phyloP scores from a whole-genome alignment of 2,329 filamentous ascomycete species.

The Colletotrichum sp. region DNA sequence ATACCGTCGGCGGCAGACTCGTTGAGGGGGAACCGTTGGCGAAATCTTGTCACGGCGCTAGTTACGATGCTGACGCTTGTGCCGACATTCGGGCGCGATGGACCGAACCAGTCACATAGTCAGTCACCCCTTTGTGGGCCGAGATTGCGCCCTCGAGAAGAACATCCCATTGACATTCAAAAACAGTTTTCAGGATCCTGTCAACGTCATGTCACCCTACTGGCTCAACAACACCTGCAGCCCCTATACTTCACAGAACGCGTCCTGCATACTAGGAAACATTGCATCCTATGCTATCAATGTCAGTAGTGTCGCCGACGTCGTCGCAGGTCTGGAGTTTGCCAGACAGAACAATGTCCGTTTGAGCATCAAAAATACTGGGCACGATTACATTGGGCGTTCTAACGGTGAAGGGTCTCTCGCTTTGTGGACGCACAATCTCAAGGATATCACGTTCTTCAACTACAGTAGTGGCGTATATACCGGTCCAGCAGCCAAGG shows the following conservation, averaged over 20 bases:
- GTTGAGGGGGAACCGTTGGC: background rate
- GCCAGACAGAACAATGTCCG: slow-evolving; percentile 51
- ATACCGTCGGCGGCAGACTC: background rate
- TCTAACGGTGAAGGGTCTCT: slow-evolving; percentile 38
- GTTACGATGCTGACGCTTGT: background rate
- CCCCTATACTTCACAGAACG: slow-evolving; percentile 33
- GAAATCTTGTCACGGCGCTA: background rate
- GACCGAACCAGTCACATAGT: background rate
- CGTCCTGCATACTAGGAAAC: slow-evolving; percentile 38
- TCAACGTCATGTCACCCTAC: slow-evolving; percentile 28
- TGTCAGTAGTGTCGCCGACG: slow-evolving; percentile 30
- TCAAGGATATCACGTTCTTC: slow-evolving; percentile 29
- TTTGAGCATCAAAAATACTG: slow-evolving; percentile 56
- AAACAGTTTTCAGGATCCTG: background rate
- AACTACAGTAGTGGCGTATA: background rate
- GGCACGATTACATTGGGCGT: slow-evolving; percentile 50
- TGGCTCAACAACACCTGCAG: slow-evolving; percentile 30
- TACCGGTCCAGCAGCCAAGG: slow-evolving; percentile 28
- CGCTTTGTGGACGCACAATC: slow-evolving; percentile 42
- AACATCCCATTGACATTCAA: background rate
- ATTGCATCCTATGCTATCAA: slow-evolving; percentile 29
- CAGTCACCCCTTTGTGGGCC: background rate
- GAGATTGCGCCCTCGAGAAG: background rate
- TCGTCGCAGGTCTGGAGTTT: slow-evolving; percentile 37
- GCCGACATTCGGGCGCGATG: background rate